phyloP scores from a whole-genome alignment of 768 basidiomycete species.

The Antrodiella citrinella region DNA sequence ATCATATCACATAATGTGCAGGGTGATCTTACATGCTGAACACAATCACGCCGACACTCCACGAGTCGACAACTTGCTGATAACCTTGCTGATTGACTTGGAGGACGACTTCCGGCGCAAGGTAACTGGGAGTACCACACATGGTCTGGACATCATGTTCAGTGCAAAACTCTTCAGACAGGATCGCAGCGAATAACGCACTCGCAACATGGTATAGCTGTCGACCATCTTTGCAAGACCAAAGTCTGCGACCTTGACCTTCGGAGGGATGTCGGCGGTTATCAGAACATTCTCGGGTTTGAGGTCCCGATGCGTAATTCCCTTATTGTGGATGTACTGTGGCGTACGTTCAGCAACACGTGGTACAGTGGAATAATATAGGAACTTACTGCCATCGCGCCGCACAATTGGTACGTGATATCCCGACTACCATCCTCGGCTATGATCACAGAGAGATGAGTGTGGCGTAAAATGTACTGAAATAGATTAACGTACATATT shows the following conservation, averaged over 20 bases:
- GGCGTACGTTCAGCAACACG: neutral
- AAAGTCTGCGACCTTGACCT: slow-evolving; percentile 91
- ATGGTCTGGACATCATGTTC: slow-evolving; percentile 51
- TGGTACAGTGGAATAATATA: neutral
- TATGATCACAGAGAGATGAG: slow-evolving; percentile 15
- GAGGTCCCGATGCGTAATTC: slow-evolving; percentile 87
- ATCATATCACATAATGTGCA: neutral
- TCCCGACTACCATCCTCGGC: slow-evolving; percentile 53
- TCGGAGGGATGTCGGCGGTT: slow-evolving; percentile 59
- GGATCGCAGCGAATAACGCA: slow-evolving; percentile 25
- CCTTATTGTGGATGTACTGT: slow-evolving; percentile 61
- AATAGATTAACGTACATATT: slow-evolving; percentile 39
- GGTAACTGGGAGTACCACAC: slow-evolving; percentile 94
- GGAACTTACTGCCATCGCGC: slow-evolving; percentile 56
- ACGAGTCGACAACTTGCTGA: slow-evolving; percentile 85
- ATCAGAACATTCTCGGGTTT: slow-evolving; percentile 92
- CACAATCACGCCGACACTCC: slow-evolving; percentile 93
- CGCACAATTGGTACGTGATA: slow-evolving; percentile 78
- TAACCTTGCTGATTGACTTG: slow-evolving; percentile 66
- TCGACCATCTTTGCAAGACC: slow-evolving; percentile 92
- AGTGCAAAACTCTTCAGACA: slow-evolving; percentile 4
- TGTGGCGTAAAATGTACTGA: neutral
- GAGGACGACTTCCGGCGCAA: slow-evolving; percentile 86
- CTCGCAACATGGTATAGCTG: slow-evolving; percentile 66
- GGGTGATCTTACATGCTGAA: slow-evolving; percentile 71